Evolutionary conservation across 2,329 filamentous ascomycete genomes (phyloP), one percentile per base, ranked within the genome.

Genomic region (Fusarium anguioides): DNA sequence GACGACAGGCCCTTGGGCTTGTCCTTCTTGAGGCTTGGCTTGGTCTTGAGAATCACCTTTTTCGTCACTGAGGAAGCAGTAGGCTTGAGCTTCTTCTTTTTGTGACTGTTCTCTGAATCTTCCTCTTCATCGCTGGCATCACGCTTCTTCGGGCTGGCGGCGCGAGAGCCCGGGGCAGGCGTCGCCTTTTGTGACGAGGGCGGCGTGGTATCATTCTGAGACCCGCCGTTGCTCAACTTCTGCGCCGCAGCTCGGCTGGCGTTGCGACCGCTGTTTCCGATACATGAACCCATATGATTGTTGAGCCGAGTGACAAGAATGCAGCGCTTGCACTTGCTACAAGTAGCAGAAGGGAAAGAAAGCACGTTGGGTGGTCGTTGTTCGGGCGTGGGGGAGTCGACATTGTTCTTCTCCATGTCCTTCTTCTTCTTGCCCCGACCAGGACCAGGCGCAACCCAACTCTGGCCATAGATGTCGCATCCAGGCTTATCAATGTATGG

Each of bases 401-500:
- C 75, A 42, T 81, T 78, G 69, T 81, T 87, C 81, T 87, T 88
- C 76, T 89, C 87, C 81, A 89, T 88, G 76, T 89, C 91, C 83
- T 92, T 93, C 85, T 91, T 93, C 82, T 91, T 92, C 81, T 91
- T 92, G 61, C 91, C 91, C 61, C 90, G 86, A 15, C 88, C 88
- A 21, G 89, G 88, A 1, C 86, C 86, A 21, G 90, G 89, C 18
- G 88, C 89, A 15, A 92, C 89, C 85, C 92, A 94, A 26, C 90
- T 92, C 78, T 94, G 92, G 48, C 91, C 91, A 77, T 94, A 94
- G 67, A 94, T 92, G 77, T 95, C 91, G 79, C 89, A 91, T 61
- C 91, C 91, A 4, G 88, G 83, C 75, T 91, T 89, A 69, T 92
- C 87, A 62, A 93, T 91, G 81, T 91, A 94, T 1, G 91, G 91